Evolutionary conservation across 768 basidiomycete species (phyloP).

Genomic region (Leucosporidium scottii): DNA sequence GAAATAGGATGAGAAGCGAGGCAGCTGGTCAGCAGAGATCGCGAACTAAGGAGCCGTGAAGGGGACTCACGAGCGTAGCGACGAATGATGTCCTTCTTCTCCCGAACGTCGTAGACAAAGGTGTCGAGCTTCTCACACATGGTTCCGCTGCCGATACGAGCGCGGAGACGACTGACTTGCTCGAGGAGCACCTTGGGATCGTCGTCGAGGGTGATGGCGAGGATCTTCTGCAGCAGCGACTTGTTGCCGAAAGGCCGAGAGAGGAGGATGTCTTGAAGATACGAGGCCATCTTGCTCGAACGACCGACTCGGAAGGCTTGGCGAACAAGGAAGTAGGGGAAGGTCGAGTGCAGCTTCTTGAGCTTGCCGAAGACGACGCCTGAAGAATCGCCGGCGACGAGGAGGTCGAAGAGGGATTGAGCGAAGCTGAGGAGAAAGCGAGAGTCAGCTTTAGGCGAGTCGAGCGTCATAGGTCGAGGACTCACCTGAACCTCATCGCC

Average conservation of each 20-base stretch:
- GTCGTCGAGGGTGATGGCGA: conserved; percentile 24
- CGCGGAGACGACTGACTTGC: conserved; percentile 6
- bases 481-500: conserved; percentile 13
- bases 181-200: conserved; percentile 11
- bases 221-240: conserved; percentile 24
- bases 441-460: neutral
- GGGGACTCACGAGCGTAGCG: conserved; percentile 14
- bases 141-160: conserved; percentile 12
- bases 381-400: conserved; percentile 5
- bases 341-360: conserved; percentile 17
- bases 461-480: too few species aligned
- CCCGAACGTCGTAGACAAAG: conserved; percentile 14
- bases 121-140: conserved; percentile 26
- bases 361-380: conserved; percentile 13
- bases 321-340: conserved; percentile 27
- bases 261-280: conserved; percentile 23
- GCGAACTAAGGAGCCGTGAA: too few species aligned
- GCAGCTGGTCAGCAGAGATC: too few species aligned
- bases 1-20: neutral
- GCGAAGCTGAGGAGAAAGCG: conserved; percentile 6
- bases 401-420: conserved; percentile 12
- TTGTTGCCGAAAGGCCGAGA: conserved; percentile 13
- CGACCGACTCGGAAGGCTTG: conserved; percentile 12
- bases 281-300: conserved; percentile 16
- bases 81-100: conserved; percentile 27